Conservation (phyloP, 176 grass and related monocot species). For the Avena sativa region DNA sequence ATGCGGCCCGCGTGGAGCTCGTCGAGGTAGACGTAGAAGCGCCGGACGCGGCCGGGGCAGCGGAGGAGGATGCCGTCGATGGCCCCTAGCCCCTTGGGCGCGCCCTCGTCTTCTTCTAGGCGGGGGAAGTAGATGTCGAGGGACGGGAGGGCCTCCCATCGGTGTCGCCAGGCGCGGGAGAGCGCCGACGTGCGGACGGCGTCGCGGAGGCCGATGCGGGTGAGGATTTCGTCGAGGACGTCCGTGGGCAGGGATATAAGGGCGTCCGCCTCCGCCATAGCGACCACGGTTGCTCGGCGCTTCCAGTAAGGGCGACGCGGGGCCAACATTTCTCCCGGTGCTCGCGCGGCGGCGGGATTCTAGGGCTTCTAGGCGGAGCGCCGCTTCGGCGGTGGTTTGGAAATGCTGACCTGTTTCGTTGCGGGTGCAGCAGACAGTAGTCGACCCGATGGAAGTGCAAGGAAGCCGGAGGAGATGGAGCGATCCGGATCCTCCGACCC, state of each 20-base stretch:
- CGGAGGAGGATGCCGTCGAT: conserved; percentile 25
- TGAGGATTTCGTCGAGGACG: conserved; percentile 25
- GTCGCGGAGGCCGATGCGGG: conserved; percentile 27
- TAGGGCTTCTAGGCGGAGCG: too few relatives aligned
- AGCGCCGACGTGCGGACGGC: conserved; percentile 42
- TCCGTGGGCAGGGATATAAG: conserved; percentile 19
- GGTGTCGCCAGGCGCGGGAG: conserved; percentile 46
- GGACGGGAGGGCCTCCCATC: conserved; percentile 25
- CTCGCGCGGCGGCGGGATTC: too few relatives aligned
- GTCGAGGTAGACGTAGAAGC: not conserved
- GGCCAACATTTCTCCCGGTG: too few relatives aligned
- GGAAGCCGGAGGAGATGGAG: too few relatives aligned
- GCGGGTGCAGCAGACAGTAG: too few relatives aligned
- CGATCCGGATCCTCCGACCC: too few relatives aligned
- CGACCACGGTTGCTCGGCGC: too few relatives aligned
- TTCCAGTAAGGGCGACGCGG: too few relatives aligned
- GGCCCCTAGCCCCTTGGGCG: not conserved
- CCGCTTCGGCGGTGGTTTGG: too few relatives aligned
- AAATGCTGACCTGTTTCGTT: too few relatives aligned
- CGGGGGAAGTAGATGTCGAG: conserved; percentile 11
- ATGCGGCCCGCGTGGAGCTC: not conserved
- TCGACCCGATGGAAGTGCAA: too few relatives aligned
- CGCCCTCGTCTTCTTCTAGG: not conserved
- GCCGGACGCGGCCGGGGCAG: conserved; percentile 18
- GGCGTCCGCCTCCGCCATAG: not conserved